Evolutionary conservation across 805 yeast species (phyloP), one percentile per base, ranked within the genome.

Genomic region (Metschnikowia shivogae): DNA sequence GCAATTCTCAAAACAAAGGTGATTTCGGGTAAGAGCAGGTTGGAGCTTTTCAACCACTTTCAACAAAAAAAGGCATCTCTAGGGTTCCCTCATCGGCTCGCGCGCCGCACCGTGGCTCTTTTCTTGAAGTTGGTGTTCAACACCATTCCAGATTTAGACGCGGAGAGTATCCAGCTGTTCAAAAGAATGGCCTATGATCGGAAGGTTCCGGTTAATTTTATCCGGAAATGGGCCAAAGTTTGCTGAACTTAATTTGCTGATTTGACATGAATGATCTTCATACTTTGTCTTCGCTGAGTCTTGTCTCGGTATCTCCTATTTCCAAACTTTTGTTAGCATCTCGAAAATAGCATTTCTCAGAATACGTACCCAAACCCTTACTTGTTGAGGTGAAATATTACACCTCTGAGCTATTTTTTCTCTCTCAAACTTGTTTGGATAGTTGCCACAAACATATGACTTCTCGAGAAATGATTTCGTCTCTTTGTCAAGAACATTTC

Each of bases 311-410:
- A 60, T 44, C 68, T 50, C 42, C 58, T 59, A 36, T 64, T 65
- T 1, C 65, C 61, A 38, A 65, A 64, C 64, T 58, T 39, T 9
- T 17, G 50, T 48, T 47, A 45, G 56, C 52, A 36, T 9, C 7
- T 19, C n/a, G 20, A n/a, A 9, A 27, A 12, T 3, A 13, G 8
- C 7, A 10, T n/a, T 9, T 24, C 27, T 19, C 4, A 19, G n/a
- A 33, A 28, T 44, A 60, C 65, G 32, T 56, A 61, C 65, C 70
- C 70, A 64, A 2, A 62, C 65, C 7, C 69, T 52, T 2, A 65
- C 66, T 47, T 64, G 68, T 4, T 56, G 42, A 1, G 60, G 55
- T 1, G 62, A 51, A 6, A 64, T 39, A 1, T 58, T 59, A 41
- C 63, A 59, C 38, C 53, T 57, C 19, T 58, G 54, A 1, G 68